Evolutionary conservation across 208 protist species (phyloP).

Genomic region (Leptomonas pyrrhocoris): DNA sequence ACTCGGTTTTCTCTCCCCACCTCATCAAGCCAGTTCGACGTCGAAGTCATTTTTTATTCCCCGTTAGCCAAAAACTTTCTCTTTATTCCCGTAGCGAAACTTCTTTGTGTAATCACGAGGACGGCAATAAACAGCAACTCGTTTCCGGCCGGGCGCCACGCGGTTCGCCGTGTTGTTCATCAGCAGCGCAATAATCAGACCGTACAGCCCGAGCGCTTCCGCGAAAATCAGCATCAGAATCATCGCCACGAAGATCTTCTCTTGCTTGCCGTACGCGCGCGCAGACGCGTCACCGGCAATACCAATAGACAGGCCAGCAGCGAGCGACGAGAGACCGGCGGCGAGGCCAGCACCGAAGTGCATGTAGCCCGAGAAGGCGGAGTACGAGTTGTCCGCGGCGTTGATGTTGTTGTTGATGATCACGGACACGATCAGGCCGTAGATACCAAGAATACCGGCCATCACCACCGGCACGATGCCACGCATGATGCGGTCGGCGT

Average conservation of each 20-base stretch:
- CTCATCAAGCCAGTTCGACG: no score
- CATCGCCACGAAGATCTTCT: constrained; percentile 99
- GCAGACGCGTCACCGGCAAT: constrained; percentile 98
- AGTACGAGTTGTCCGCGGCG: constrained; percentile 66
- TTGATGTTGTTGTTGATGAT: constrained; percentile 95
- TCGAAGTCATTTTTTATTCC: no score
- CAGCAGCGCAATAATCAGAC: constrained; percentile 98
- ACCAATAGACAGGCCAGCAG: constrained; percentile 98
- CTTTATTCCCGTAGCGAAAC: no score
- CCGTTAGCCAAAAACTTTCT: no score
- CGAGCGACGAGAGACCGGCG: constrained; percentile 95
- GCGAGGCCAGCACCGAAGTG: constrained; percentile 93
- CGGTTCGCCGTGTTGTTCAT: constrained; percentile 92
- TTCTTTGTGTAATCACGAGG: no score
- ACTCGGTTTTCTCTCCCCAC: no score
- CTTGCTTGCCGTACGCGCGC: constrained; percentile 93
- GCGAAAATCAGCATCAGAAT: no score
- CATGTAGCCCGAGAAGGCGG: constrained; percentile 78
- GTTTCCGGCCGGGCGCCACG: constrained; percentile 44
- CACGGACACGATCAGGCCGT: constrained; percentile 99
- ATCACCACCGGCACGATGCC: constrained; percentile 93
- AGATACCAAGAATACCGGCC: constrained; percentile 99
- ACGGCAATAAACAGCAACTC: no score
- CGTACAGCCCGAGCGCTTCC: constrained; percentile 98
- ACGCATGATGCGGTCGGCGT: constrained; percentile 95